Conservation (phyloP, 164 flowering plant species). For the Paratinospora sagittata region DNA sequence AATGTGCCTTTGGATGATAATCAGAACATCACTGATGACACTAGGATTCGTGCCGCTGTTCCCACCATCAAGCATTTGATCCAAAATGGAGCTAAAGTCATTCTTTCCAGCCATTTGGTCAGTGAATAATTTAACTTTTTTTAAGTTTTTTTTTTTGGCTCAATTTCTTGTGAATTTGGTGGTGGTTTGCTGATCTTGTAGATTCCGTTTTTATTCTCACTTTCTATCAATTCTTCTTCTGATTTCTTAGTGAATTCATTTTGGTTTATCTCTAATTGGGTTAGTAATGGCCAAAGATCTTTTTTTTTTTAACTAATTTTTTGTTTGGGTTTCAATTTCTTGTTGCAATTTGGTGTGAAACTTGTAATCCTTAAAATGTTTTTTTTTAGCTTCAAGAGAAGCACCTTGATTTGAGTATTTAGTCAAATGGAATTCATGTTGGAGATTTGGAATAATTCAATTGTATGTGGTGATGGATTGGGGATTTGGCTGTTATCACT, state of each 20-base stretch:
- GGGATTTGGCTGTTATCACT: no score
- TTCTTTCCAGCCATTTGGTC: slow-evolving; percentile 77
- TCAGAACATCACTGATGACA: slow-evolving; percentile 72
- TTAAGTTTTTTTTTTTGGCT: background rate
- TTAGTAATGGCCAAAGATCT: background rate
- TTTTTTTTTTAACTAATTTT: no score
- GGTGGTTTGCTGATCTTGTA: no score
- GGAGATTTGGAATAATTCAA: no score
- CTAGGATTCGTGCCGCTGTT: slow-evolving; percentile 65
- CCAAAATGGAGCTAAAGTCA: slow-evolving; percentile 63
- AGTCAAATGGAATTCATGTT: no score
- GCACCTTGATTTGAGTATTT: no score
- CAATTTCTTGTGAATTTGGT: background rate
- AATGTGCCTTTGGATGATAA: slow-evolving; percentile 70
- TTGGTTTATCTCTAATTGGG: background rate
- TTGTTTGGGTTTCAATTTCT: background rate
- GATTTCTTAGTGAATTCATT: background rate
- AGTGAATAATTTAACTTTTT: no score
- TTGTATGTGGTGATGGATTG: no score
- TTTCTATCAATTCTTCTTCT: background rate
- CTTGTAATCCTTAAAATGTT: no score
- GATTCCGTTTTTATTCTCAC: no score
- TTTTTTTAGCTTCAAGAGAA: no score
- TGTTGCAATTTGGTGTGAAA: no score
- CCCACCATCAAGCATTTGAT: slow-evolving; percentile 77